A percentile compares a stretch with the other conserved stretches of the same genome.
Evolutionary conservation across 345 rosid genomes (phyloP).

Genomic region (Linum trigynum): DNA sequence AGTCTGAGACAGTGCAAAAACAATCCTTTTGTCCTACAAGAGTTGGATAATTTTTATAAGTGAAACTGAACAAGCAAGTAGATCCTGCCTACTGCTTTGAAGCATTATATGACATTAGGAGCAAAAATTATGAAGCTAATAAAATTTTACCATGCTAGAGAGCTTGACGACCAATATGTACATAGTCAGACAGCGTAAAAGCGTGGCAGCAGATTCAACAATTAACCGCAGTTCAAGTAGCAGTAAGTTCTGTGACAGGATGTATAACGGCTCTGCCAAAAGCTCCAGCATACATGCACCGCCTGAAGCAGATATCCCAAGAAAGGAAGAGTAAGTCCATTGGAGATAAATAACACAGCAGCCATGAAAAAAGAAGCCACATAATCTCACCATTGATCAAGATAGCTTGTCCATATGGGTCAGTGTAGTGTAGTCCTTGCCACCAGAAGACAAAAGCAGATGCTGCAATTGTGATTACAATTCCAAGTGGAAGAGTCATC

Average conservation of each 20-base stretch:
- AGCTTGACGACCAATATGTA: slow-evolving; percentile 54
- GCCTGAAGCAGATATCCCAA: slow-evolving; percentile 29
- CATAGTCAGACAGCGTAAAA: slow-evolving; percentile 65
- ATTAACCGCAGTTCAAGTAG: slow-evolving; percentile 58
- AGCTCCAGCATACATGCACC: slow-evolving; percentile 81
- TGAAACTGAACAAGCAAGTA: background rate
- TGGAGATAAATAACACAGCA: background rate
- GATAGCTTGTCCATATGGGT: slow-evolving; percentile 67
- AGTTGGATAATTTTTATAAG: background rate
- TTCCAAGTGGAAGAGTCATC: slow-evolving; percentile 63
- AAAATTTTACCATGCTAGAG: slow-evolving; percentile 45
- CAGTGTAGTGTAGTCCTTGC: slow-evolving; percentile 57
- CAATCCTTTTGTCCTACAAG: slow-evolving; percentile 55
- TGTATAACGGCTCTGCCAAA: slow-evolving; percentile 80
- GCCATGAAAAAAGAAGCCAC: background rate
- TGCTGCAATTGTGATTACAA: slow-evolving; percentile 46
- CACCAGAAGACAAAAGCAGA: slow-evolving; percentile 63
- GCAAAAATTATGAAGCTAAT: slow-evolving; percentile 8
- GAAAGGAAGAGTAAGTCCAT: background rate
- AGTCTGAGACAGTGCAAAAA: slow-evolving; percentile 67
- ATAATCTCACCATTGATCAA: slow-evolving; percentile 59
- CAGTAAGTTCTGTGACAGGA: slow-evolving; percentile 77
- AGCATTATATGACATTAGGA: background rate
- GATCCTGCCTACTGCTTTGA: background rate
- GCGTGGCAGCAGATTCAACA: slow-evolving; percentile 75